phyloP scores from a whole-genome alignment of 1,284 basidiomycete genomes.

The Naganishia sp. region DNA sequence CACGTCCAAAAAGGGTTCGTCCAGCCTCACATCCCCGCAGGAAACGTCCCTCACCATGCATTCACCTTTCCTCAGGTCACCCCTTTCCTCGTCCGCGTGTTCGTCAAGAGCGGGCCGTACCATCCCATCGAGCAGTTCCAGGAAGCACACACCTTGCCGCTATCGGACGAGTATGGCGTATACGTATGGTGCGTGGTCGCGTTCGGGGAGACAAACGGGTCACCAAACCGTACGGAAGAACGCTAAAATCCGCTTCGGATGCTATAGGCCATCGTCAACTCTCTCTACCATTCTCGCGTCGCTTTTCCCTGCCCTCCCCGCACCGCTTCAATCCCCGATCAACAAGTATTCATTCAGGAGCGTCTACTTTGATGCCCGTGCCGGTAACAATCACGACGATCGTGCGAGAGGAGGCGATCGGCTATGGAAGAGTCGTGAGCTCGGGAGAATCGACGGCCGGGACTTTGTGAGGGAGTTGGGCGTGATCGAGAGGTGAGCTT shows the following conservation, averaged over 20 bases:
- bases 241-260: too few species aligned
- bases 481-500: slow-evolving; percentile 7
- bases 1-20: slow-evolving; percentile 3
- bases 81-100: slow-evolving; percentile 18
- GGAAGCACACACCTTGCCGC: slow-evolving; percentile 11
- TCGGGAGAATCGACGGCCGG: slow-evolving; percentile 19
- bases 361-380: slow-evolving; percentile 14
- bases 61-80: neutral
- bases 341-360: slow-evolving; percentile 12
- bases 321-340: neutral
- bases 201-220: too few species aligned
- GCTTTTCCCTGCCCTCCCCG: slow-evolving; percentile 16
- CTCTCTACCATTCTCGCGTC: slow-evolving; percentile 23
- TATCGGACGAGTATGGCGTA: slow-evolving; percentile 23
- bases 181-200: slow-evolving; percentile 8
- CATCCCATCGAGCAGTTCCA: slow-evolving; percentile 17
- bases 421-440: slow-evolving; percentile 14
- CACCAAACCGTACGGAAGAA: too few species aligned
- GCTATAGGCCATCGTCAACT: slow-evolving; percentile 15
- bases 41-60: neutral
- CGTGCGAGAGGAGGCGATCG: slow-evolving; percentile 1
- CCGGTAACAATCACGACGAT: neutral
- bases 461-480: slow-evolving; percentile 4
- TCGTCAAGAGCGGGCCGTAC: slow-evolving; percentile 2
- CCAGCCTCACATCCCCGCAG: too few species aligned